phyloP scores from a whole-genome alignment of 176 grass and related monocot genomes.

The Oryza punctata region DNA sequence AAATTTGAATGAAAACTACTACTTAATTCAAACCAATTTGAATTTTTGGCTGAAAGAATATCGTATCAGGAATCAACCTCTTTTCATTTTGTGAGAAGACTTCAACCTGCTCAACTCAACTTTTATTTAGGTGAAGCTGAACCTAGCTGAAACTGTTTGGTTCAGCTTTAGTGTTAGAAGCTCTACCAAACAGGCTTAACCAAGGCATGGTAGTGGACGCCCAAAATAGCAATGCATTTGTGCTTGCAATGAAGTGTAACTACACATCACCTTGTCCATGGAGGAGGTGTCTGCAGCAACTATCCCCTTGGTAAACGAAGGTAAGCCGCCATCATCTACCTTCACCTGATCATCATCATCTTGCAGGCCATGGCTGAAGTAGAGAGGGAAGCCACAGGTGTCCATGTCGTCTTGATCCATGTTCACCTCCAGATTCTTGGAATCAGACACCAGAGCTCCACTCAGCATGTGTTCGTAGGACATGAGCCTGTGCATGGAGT shows the following conservation, averaged over 20 bases:
- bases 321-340: neutral
- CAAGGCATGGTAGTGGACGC: too few species aligned
- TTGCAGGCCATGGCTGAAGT: slow-evolving; percentile 51
- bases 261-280: slow-evolving; percentile 27
- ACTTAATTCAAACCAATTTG: too few species aligned
- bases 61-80: too few species aligned
- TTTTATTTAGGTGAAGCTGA: too few species aligned
- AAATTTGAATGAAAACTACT: too few species aligned
- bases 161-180: too few species aligned
- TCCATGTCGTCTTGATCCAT: slow-evolving; percentile 34
- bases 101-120: too few species aligned
- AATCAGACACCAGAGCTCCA: slow-evolving; percentile 20
- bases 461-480: slow-evolving; percentile 54
- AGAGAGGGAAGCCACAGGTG: slow-evolving; percentile 54
- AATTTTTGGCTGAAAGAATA: too few species aligned
- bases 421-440: neutral
- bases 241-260: neutral
- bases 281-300: neutral
- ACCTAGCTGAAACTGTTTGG: too few species aligned
- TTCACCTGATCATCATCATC: neutral
- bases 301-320: slow-evolving; percentile 12
- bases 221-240: neutral
- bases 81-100: too few species aligned
- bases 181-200: too few species aligned
- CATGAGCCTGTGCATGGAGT: slow-evolving; percentile 44